Conservation (phyloP, 1,139 yeast species). For the Yamadazyma conglobata region DNA sequence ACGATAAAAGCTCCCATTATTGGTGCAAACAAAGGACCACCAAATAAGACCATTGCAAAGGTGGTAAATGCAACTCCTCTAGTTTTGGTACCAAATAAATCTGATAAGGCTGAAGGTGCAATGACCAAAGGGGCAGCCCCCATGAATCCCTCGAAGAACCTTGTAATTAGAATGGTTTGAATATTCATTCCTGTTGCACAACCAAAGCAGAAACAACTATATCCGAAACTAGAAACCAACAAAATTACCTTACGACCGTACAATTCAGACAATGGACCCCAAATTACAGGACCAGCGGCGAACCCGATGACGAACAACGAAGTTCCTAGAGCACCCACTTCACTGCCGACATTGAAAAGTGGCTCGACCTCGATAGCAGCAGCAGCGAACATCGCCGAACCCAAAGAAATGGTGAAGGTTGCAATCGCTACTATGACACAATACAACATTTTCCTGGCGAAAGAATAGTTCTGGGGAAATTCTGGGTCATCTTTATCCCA, state of each 20-base stretch:
- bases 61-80: constrained; percentile 32
- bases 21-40: constrained; percentile 44
- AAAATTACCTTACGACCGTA: constrained; percentile 32
- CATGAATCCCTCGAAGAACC: constrained; percentile 37
- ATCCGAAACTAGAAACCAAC: constrained; percentile 27
- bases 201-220: constrained; percentile 31
- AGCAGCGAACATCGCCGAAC: constrained; percentile 37
- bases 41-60: constrained; percentile 33
- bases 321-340: constrained; percentile 33
- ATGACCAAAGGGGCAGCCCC: constrained; percentile 41
- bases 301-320: constrained; percentile 39
- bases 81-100: constrained; percentile 24
- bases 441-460: constrained; percentile 23
- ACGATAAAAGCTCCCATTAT: constrained; percentile 32
- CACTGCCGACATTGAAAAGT: constrained; percentile 26
- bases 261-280: constrained; percentile 39
- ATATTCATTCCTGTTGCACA: constrained; percentile 36
- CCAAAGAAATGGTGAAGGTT: constrained; percentile 44
- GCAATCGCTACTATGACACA: constrained; percentile 25
- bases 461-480: constrained; percentile 46
- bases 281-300: constrained; percentile 39
- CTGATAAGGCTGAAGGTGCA: constrained; percentile 41
- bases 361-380: constrained; percentile 19
- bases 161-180: constrained; percentile 36
- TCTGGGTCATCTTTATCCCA: constrained; percentile 49